Evolutionary conservation across 1,284 basidiomycete genomes (phyloP).

Genomic region (Schizophyllum commune): DNA sequence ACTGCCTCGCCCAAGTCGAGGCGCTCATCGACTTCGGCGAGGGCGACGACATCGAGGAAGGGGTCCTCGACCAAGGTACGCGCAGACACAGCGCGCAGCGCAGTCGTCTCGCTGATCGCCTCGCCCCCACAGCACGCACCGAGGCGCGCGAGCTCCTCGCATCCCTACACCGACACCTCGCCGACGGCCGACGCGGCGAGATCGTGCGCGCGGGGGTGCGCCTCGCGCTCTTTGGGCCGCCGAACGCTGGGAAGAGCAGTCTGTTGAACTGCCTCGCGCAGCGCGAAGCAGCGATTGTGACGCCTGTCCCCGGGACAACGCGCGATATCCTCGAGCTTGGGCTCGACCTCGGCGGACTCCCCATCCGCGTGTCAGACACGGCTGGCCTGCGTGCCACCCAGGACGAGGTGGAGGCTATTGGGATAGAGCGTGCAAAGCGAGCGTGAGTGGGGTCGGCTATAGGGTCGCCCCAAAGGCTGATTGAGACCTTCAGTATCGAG

Average conservation of each 20-base stretch:
- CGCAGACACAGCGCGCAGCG: constrained; percentile 1
- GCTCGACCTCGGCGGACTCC: constrained; percentile 81
- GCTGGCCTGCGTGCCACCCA: constrained; percentile 71
- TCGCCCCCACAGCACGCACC: constrained; percentile 32
- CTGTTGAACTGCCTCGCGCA: constrained; percentile 78
- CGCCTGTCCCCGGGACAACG: constrained; percentile 80
- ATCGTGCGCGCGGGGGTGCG: constrained; percentile 76
- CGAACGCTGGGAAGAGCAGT: constrained; percentile 86
- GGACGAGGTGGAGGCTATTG: constrained; percentile 78
- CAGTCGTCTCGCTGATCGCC: not conserved
- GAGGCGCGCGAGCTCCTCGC: constrained; percentile 39
- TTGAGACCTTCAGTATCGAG: constrained; percentile 39
- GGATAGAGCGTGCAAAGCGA: constrained; percentile 62
- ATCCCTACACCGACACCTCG: constrained; percentile 47
- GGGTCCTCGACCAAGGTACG: constrained; percentile 57
- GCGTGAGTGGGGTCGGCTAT: constrained; percentile 38
- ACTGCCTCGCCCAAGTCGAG: constrained; percentile 71
- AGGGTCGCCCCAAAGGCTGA: not conserved
- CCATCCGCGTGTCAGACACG: constrained; percentile 76
- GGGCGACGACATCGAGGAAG: constrained; percentile 80
- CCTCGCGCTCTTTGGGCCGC: constrained; percentile 82
- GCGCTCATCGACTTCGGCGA: constrained; percentile 90
- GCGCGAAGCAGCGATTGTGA: constrained; percentile 84
- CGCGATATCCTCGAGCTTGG: constrained; percentile 79
- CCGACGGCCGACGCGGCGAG: constrained; percentile 71